Conservation (phyloP, 306 rosid species). For the Oxytropis ochrocephala region DNA sequence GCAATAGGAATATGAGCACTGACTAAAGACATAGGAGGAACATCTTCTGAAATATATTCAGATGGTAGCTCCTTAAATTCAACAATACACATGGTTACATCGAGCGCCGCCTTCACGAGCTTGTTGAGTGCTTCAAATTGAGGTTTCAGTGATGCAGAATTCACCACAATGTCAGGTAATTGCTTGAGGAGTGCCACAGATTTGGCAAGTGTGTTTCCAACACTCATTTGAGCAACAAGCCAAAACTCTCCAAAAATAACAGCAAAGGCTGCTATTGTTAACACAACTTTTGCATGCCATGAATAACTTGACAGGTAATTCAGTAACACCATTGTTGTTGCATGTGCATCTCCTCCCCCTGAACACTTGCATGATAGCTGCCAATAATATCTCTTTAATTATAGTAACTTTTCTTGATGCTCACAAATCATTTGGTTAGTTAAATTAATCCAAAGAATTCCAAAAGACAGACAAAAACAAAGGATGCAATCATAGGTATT, state of each 20-base stretch:
- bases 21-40: constrained; percentile 55
- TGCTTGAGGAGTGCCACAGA: constrained; percentile 71
- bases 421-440: background rate
- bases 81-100: constrained; percentile 51
- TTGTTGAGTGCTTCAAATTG: constrained; percentile 59
- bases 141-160: constrained; percentile 39
- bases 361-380: constrained; percentile 73
- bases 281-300: constrained; percentile 88
- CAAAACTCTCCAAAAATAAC: constrained; percentile 71
- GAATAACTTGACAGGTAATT: constrained; percentile 53
- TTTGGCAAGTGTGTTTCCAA: constrained; percentile 60
- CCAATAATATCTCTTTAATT: background rate
- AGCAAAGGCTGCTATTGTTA: constrained; percentile 73
- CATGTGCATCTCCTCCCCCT: constrained; percentile 64
- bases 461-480: background rate
- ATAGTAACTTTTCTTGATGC: background rate
- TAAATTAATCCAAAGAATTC: background rate
- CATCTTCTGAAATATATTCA: constrained; percentile 60
- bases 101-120: constrained; percentile 44
- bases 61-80: constrained; percentile 55
- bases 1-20: constrained; percentile 71
- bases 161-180: constrained; percentile 51
- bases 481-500: background rate
- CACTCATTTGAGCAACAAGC: constrained; percentile 63
- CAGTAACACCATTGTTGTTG: constrained; percentile 53